phyloP scores from a whole-genome alignment of 2,329 filamentous ascomycete genomes.

The Fusarium euwallaceae region DNA sequence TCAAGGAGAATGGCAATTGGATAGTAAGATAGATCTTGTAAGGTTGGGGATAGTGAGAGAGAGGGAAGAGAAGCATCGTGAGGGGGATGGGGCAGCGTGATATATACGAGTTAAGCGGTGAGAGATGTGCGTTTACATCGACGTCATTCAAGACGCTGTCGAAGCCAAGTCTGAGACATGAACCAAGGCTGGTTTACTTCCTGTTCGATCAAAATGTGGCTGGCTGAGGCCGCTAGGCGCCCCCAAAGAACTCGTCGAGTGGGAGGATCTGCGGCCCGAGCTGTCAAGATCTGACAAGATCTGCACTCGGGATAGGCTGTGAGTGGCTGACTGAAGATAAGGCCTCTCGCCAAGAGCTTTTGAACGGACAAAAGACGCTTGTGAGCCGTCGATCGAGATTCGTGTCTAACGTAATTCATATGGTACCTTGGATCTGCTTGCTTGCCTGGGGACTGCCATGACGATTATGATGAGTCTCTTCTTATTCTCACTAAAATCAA shows the following conservation, averaged over 20 bases:
- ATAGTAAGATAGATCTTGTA: background rate
- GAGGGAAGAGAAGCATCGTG: background rate
- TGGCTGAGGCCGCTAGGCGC: background rate
- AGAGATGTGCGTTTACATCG: background rate
- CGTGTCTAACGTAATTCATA: no score
- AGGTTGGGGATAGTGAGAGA: background rate
- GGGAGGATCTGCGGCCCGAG: background rate
- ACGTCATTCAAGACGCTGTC: background rate
- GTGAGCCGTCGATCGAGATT: background rate
- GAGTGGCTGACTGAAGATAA: background rate
- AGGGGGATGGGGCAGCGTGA: background rate
- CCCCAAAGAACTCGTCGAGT: background rate
- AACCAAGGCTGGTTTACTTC: background rate
- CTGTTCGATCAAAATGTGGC: background rate
- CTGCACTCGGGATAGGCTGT: background rate
- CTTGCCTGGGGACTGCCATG: no score
- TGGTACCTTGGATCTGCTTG: no score
- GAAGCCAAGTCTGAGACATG: background rate
- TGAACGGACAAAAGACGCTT: background rate
- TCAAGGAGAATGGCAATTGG: background rate
- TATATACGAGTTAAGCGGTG: background rate
- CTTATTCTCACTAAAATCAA: no score
- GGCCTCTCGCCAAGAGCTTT: background rate
- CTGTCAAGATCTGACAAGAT: constrained; percentile 1
- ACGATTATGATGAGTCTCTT: no score